Conservation (phyloP, 2,329 filamentous ascomycete genomes). For the Dichotomopilus funicola region DNA sequence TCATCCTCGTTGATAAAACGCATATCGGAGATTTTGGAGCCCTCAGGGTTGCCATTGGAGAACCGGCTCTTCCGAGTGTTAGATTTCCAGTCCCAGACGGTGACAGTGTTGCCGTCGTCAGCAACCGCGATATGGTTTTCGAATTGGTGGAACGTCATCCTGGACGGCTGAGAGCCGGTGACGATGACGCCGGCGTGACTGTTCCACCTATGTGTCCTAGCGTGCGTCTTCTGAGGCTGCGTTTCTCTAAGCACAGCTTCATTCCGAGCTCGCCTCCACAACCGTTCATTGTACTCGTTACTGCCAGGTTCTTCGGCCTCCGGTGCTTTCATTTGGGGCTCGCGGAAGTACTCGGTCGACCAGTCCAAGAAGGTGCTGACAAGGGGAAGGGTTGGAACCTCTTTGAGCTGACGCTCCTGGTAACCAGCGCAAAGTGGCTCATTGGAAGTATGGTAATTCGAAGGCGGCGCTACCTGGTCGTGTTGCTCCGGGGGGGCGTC, state of each 20-base stretch:
- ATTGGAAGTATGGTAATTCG: conserved; percentile 68
- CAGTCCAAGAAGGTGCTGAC: conserved; percentile 84
- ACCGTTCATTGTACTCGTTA: conserved; percentile 87
- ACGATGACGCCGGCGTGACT: conserved; percentile 76
- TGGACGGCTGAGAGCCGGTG: conserved; percentile 81
- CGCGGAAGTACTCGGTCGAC: conserved; percentile 96
- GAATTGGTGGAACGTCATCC: conserved; percentile 96
- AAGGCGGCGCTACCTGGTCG: conserved; percentile 58
- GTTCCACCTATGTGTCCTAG: conserved; percentile 81
- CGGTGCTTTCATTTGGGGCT: conserved; percentile 95
- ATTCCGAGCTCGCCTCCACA: conserved; percentile 90
- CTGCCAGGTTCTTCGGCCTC: conserved; percentile 96
- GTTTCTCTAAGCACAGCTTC: conserved; percentile 88
- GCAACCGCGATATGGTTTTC: conserved; percentile 92
- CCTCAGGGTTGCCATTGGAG: conserved; percentile 86
- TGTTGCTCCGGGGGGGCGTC: conserved; percentile 64
- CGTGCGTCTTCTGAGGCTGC: conserved; percentile 85
- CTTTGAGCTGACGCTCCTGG: conserved; percentile 51
- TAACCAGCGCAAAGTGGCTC: conserved; percentile 77
- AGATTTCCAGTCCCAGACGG: conserved; percentile 88
- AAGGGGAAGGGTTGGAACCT: conserved; percentile 63
- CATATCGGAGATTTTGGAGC: conserved; percentile 88
- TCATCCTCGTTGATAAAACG: conserved; percentile 99
- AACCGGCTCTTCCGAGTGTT: conserved; percentile 72
- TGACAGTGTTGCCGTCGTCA: conserved; percentile 85